phyloP scores from a whole-genome alignment of 2,329 filamentous ascomycete genomes.

The Macrophomina phaseolina region DNA sequence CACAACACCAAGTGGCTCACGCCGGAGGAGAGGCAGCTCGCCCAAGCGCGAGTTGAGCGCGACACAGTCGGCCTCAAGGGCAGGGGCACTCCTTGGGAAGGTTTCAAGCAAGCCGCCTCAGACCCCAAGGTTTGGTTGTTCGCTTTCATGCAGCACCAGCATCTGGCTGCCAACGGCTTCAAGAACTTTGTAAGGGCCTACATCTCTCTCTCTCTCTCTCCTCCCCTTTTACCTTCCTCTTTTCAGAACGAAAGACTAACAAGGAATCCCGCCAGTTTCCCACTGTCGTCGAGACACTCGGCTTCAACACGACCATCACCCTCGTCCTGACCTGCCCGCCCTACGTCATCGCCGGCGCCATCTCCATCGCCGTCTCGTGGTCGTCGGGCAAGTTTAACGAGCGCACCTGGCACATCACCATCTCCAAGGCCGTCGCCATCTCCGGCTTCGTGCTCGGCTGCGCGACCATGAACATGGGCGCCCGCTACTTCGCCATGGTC shows the following conservation, averaged over 20 bases:
- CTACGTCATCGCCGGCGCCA: slow-evolving; percentile 33
- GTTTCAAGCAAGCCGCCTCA: slow-evolving; percentile 6
- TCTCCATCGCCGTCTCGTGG: slow-evolving; percentile 33
- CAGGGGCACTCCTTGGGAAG: slow-evolving; percentile 30
- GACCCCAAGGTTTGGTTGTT: slow-evolving; percentile 18
- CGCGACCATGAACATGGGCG: slow-evolving; percentile 36
- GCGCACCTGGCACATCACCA: slow-evolving; percentile 34
- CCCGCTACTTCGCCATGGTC: slow-evolving; percentile 42
- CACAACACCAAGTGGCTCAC: slow-evolving; percentile 19
- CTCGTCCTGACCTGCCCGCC: slow-evolving; percentile 36
- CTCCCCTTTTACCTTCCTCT: neutral
- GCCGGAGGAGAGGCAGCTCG: slow-evolving; percentile 10
- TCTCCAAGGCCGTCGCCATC: slow-evolving; percentile 35
- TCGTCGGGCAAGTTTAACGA: slow-evolving; percentile 44
- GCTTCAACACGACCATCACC: slow-evolving; percentile 44
- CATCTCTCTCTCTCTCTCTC: neutral
- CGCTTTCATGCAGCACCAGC: slow-evolving; percentile 36
- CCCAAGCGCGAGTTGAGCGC: slow-evolving; percentile 41
- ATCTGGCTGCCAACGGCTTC: slow-evolving; percentile 29
- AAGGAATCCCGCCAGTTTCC: slow-evolving; percentile 37
- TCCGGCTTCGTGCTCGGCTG: slow-evolving; percentile 40
- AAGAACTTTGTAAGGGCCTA: slow-evolving; percentile 6
- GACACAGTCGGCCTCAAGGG: slow-evolving; percentile 56
- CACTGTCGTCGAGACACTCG: slow-evolving; percentile 44
- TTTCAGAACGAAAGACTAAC: neutral